Percentiles rank a stretch among this genome's conserved stretches.
Conservation (phyloP, 163 green algal species). For the Prototheca wickerhamii region DNA sequence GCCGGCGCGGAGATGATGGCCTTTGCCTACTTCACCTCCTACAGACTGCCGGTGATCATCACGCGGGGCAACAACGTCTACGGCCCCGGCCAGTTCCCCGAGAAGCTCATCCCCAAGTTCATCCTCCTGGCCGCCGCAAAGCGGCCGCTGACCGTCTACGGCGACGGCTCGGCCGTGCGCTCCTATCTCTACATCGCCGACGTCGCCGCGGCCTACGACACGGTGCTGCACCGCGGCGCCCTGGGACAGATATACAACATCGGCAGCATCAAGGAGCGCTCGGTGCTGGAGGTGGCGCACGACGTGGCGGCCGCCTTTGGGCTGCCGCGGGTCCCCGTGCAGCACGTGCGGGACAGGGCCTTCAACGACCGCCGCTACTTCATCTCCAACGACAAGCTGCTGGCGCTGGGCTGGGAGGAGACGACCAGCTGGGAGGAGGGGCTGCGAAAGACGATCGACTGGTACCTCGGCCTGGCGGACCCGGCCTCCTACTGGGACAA, state of each 20-base stretch:
- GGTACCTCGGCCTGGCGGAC: slow-evolving; percentile 54
- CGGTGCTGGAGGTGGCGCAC: slow-evolving; percentile 74
- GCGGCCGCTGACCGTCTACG: slow-evolving; percentile 69
- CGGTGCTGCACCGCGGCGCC: slow-evolving; percentile 59
- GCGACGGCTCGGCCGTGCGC: slow-evolving; percentile 38
- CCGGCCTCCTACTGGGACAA: slow-evolving; percentile 47
- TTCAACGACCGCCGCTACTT: slow-evolving; percentile 95
- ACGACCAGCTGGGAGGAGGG: slow-evolving; percentile 76
- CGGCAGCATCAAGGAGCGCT: slow-evolving; percentile 83
- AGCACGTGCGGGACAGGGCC: slow-evolving; percentile 74
- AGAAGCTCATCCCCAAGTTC: slow-evolving; percentile 64
- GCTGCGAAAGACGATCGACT: slow-evolving; percentile 79
- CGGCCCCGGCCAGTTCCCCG: slow-evolving; percentile 87
- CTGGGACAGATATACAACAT: slow-evolving; percentile 94
- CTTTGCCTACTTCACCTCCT: slow-evolving; percentile 88
- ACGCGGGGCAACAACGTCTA: slow-evolving; percentile 99
- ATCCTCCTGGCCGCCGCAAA: slow-evolving; percentile 48
- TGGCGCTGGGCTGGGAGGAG: slow-evolving; percentile 79
- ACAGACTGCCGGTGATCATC: slow-evolving; percentile 93
- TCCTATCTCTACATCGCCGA: slow-evolving; percentile 88
- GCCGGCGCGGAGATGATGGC: slow-evolving; percentile 92
- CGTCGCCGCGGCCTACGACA: slow-evolving; percentile 85
- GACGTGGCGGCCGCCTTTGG: slow-evolving; percentile 53
- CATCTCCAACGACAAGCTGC: slow-evolving; percentile 85
- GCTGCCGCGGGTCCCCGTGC: slow-evolving; percentile 34